A percentile compares a stretch with the other conserved stretches of the same genome.
Conservation (phyloP, 2,329 filamentous ascomycete species). For the Hymenoscyphus occultus region DNA sequence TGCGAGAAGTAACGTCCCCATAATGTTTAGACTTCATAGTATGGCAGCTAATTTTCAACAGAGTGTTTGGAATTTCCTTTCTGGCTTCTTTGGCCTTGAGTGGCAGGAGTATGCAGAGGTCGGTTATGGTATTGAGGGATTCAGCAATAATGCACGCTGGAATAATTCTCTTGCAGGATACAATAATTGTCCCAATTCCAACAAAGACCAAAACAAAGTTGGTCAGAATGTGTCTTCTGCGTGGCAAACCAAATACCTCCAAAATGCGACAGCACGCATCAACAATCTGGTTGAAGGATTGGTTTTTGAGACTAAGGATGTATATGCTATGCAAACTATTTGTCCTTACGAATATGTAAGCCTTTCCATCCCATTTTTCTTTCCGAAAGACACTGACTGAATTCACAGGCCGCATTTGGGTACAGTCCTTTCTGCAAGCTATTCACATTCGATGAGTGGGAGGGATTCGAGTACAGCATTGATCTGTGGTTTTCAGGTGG, state of each 20-base stretch:
- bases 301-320: conserved; percentile 62
- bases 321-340: conserved; percentile 66
- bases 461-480: conserved; percentile 66
- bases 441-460: conserved; percentile 74
- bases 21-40: not conserved
- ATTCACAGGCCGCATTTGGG: conserved; percentile 60
- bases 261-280: conserved; percentile 60
- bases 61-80: conserved; percentile 69
- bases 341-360: conserved; percentile 70
- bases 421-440: conserved; percentile 72
- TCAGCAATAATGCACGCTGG: conserved; percentile 7
- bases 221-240: conserved; percentile 52
- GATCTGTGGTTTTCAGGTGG: conserved; percentile 64
- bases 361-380: conserved; percentile 1
- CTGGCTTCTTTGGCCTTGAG: conserved; percentile 73
- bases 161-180: conserved; percentile 72
- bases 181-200: conserved; percentile 62
- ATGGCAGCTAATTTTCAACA: conserved; percentile 16
- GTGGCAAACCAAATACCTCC: conserved; percentile 66
- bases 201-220: conserved; percentile 43
- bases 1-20: conserved; percentile 58
- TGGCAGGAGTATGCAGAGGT: conserved; percentile 64
- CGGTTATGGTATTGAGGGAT: conserved; percentile 41
- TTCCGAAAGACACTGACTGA: conserved; percentile 15
- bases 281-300: conserved; percentile 52